phyloP scores from a whole-genome alignment of 805 yeast genomes.

The Yamadazyma sp. region DNA sequence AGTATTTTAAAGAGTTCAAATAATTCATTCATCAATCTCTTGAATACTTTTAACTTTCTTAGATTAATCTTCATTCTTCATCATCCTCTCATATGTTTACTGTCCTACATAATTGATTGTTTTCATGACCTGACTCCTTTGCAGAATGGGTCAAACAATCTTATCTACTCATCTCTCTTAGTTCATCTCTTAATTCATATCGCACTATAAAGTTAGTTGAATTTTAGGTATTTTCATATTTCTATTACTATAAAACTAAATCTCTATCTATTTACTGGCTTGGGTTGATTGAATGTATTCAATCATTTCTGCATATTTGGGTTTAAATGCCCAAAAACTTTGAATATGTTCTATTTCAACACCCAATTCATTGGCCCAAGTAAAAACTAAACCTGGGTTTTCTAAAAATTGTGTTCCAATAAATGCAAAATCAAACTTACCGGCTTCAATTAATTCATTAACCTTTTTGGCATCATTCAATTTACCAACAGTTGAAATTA shows the following conservation, averaged over 20 bases:
- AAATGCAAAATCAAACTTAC: conserved; percentile 44
- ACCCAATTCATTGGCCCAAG: conserved; percentile 49
- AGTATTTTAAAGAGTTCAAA: too few species aligned
- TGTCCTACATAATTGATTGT: too few species aligned
- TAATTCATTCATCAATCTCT: too few species aligned
- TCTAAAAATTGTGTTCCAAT: conserved; percentile 46
- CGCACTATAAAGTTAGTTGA: too few species aligned
- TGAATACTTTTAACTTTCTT: too few species aligned
- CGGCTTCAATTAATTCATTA: conserved; percentile 37
- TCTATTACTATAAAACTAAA: neutral
- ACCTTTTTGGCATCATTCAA: conserved; percentile 30
- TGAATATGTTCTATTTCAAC: conserved; percentile 25
- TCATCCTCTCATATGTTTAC: too few species aligned
- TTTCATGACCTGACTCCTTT: too few species aligned
- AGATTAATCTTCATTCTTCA: too few species aligned
- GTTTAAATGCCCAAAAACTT: conserved; percentile 24
- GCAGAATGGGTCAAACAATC: too few species aligned
- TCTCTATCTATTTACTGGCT: neutral
- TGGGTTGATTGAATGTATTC: conserved; percentile 7
- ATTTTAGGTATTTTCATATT: too few species aligned
- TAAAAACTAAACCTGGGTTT: conserved; percentile 49
- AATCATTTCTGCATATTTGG: conserved; percentile 11
- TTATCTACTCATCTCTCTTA: too few species aligned
- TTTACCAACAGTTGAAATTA: conserved; percentile 49
- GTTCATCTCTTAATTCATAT: too few species aligned